These are phyloP conservation scores for Hemisphaericaspora lyxosophila DNA, from an alignment of 1,139 yeast genomes.

Conservation along the genomic window DNA sequence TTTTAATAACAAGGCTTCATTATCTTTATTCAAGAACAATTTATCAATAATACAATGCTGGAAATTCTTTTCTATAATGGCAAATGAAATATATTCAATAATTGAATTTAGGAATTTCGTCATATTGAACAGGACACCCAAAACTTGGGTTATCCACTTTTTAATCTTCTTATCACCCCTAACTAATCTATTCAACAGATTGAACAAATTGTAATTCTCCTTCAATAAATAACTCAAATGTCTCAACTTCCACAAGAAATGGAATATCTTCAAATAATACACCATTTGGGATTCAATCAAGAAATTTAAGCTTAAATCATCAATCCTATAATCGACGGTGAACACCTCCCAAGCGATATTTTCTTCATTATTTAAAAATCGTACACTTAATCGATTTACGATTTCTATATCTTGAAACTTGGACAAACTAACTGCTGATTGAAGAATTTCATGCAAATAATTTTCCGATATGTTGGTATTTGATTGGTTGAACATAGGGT, in stretches of 20 bases:
- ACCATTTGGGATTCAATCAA: constrained; percentile 27
- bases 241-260: constrained; percentile 78
- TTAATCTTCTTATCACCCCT: constrained; percentile 20
- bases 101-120: constrained; percentile 45
- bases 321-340: constrained; percentile 75
- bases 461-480: constrained; percentile 64
- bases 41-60: constrained; percentile 20
- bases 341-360: constrained; percentile 88
- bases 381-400: constrained; percentile 62
- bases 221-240: constrained; percentile 57
- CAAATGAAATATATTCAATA: constrained; percentile 44
- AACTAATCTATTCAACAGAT: constrained; percentile 19
- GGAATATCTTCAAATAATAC: constrained; percentile 73
- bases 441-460: constrained; percentile 62
- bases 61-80: constrained; percentile 49
- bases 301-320: constrained; percentile 51
- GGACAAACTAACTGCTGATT: constrained; percentile 65
- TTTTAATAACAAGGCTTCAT: constrained; percentile 12
- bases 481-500: constrained; percentile 55
- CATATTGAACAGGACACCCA: constrained; percentile 48
- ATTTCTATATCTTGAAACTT: constrained; percentile 15
- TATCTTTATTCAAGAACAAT: constrained; percentile 18
- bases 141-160: constrained; percentile 34
- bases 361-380: constrained; percentile 68
- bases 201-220: constrained; percentile 26